Evolutionary conservation across 495 filamentous ascomycete genomes (phyloP), one percentile per base, ranked within the genome.

Genomic region (Saxispiralis lemnorum): DNA sequence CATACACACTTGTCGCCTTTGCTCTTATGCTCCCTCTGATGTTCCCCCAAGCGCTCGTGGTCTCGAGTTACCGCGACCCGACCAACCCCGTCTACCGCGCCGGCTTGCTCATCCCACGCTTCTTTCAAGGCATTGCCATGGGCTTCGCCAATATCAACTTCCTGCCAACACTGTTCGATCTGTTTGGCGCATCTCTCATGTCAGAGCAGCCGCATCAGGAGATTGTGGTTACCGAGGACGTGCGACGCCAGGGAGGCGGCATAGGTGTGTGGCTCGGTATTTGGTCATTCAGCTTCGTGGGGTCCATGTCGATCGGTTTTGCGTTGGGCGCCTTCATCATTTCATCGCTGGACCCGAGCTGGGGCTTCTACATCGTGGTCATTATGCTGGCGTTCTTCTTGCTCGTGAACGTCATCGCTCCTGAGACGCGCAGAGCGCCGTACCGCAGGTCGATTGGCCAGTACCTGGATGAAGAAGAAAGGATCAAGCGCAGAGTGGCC

Each of bases 111-210:
- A 59, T 78, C 21, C 67, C 75, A 17, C 65, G 81, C 31, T 66
- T 64, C 1, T 45, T 77, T 39, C 76, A 79, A 53, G 80, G 81
- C 2, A 58, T 81, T 34, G 66, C 68, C 14, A 66, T 85, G 13
- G 81, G 81, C 2, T 81, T 84, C 56, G 75, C 75, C 13, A 79
- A 76, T 48, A 76, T 83, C 65, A 86, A 83, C 51, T 78, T 78
- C 51, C 66, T 77, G 46, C 66, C 71, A 0, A 78, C 73, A 1
- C 63, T 86, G 28, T 68, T 76, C 1, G 81, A 86, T 55, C 65
- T 86, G 9, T 86, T 82, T 51, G 81, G 81, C 3, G 71, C 75
- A 11, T 80, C 75, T 0, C 58, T 83, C 30, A 78, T 81, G 63
- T 79, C 75, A 53, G 64, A 66, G 13, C 73, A 75, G 39, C 78